phyloP scores from a whole-genome alignment of 306 rosid species.

The Medicago arabica region DNA sequence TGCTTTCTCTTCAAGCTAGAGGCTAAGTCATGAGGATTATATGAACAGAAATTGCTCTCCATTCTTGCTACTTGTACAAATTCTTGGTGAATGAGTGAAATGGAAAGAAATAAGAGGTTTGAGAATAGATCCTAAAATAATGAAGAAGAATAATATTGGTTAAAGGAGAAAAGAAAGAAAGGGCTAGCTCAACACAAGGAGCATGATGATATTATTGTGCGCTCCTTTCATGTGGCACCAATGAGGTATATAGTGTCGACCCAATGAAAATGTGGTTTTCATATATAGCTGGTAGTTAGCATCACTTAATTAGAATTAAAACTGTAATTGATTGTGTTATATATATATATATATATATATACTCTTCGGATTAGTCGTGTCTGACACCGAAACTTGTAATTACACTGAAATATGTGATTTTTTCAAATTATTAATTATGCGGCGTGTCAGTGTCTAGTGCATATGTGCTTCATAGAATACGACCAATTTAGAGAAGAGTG shows the following conservation, averaged over 20 bases:
- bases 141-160: conserved; percentile 5
- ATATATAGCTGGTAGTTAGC: conserved; percentile 13
- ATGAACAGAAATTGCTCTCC: conserved; percentile 49
- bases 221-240: conserved; percentile 30
- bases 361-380: too few species aligned
- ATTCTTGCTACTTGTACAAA: too few species aligned
- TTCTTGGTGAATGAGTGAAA: background rate
- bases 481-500: background rate
- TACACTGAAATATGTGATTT: too few species aligned
- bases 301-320: too few species aligned
- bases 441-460: too few species aligned
- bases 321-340: too few species aligned
- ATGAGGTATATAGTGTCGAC: background rate
- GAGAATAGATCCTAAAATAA: conserved; percentile 13
- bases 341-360: too few species aligned
- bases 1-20: conserved; percentile 39
- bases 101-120: conserved; percentile 6
- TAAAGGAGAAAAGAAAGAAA: conserved; percentile 19
- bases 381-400: too few species aligned
- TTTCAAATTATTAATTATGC: too few species aligned
- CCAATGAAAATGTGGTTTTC: conserved; percentile 36
- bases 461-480: too few species aligned
- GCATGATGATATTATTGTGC: conserved; percentile 34
- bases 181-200: conserved; percentile 31
- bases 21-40: conserved; percentile 31